Base-by-base conservation (phyloP, 1,139 yeast genomes). In the Candida dubliniensis region DNA sequence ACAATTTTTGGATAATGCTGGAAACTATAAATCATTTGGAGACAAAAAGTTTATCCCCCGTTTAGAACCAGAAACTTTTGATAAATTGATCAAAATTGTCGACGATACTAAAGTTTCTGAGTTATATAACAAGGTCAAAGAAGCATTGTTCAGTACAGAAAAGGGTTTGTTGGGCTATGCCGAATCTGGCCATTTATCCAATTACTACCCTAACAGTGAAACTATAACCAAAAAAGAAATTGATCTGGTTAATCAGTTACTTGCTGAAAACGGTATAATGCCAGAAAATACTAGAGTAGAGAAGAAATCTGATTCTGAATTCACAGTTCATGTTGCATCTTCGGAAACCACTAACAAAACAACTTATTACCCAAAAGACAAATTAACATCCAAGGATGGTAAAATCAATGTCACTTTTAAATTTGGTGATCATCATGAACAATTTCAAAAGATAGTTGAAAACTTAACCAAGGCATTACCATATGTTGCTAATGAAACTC, bases 11-110 rank as follows among this genome's bases (percentile, higher is more conserved):
- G 74, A 84, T 41, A 89, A 89, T 63, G 73, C 85, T 59, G 96
- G 96, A 50, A 89, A 89, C 63, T 89, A 81, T 73, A 88, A 87
- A 67, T 84, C 95, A 0, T 89, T 89, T 65, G 96, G 96, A 50
- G 96, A 89, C 65, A 80, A 79, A 52, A 89, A 89, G 65, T 88
- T 88, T 59, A 74, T 89, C 52, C 96, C 96, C 32, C 69, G 79
- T 38, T 57, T 87, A 34, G 42, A 72, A 0, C 57, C 54, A 34
- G 76, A 65, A 1, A 72, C 74, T 3, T 83, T 88, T 53, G 76
- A 69, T 47, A 53, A 66, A 15, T 62, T 82, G 40, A 67, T 81
- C 29, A 62, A 64, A 24, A 52, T 73, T n/a, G 66, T 82, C 14
- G 61, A 58, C 32, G 67, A 73, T 46, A 57, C 66, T 2, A 56